Evolutionary conservation across 108 stramenopile genomes (phyloP).

Genomic region (Schizochytrium sp.): DNA sequence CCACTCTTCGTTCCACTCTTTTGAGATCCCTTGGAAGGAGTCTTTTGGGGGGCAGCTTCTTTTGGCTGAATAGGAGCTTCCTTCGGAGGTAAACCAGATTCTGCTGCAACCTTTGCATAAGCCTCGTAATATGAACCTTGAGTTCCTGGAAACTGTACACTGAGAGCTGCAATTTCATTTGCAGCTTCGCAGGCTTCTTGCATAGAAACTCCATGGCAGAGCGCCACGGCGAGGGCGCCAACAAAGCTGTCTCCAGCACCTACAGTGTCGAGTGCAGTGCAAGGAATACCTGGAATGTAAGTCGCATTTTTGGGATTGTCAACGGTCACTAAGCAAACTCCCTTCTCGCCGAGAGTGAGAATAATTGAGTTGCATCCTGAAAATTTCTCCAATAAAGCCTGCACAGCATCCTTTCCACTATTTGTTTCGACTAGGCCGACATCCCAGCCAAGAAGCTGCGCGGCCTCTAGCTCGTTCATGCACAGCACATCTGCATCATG

Average conservation of each 20-base stretch:
- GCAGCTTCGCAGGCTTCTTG: neutral
- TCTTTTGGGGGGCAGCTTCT: too few relatives aligned
- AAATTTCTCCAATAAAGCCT: neutral
- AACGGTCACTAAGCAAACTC: neutral
- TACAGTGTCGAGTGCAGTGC: neutral
- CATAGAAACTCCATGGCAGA: neutral
- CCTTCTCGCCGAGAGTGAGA: neutral
- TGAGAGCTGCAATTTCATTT: neutral
- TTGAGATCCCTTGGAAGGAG: too few relatives aligned
- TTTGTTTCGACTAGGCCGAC: neutral
- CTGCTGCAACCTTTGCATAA: neutral
- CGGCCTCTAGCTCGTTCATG: constrained; percentile 10
- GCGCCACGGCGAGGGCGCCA: neutral
- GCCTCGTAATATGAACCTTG: neutral
- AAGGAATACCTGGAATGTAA: neutral
- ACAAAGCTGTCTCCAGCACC: constrained; percentile 28
- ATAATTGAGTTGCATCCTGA: neutral
- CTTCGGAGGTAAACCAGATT: neutral
- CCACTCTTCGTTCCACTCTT: too few relatives aligned
- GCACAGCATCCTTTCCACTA: neutral
- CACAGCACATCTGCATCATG: constrained; percentile 6
- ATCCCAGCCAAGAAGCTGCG: constrained; percentile 21
- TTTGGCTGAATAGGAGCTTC: too few relatives aligned
- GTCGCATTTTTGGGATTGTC: neutral
- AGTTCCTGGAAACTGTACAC: constrained; percentile 11